Evolutionary conservation across 2,329 filamentous ascomycete genomes (phyloP).

Genomic region (Fusarium devonianum): DNA sequence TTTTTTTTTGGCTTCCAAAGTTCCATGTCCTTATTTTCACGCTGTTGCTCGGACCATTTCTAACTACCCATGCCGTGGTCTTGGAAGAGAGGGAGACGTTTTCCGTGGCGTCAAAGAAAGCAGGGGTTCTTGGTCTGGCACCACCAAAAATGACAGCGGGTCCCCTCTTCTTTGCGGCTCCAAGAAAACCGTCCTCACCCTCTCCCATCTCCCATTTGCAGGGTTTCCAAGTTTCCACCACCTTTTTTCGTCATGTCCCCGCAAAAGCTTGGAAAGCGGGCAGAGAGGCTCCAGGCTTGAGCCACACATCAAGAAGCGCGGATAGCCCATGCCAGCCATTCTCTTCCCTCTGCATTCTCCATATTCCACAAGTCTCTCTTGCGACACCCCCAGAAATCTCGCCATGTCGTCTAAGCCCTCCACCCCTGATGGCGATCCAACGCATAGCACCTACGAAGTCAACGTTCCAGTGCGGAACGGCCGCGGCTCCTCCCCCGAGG

Average conservation of each 20-base stretch:
- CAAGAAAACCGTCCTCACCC: neutral
- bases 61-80: too few relatives aligned
- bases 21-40: neutral
- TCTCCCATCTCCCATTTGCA: neutral
- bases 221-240: neutral
- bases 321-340: conserved; percentile 23
- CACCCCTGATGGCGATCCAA: conserved; percentile 34
- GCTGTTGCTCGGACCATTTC: neutral
- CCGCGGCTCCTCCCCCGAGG: conserved; percentile 18
- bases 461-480: conserved; percentile 35
- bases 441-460: conserved; percentile 40
- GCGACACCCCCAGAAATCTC: neutral
- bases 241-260: conserved; percentile 39
- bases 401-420: conserved; percentile 13
- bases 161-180: too few relatives aligned
- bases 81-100: too few relatives aligned
- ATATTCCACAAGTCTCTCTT: neutral
- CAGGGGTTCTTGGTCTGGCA: too few relatives aligned
- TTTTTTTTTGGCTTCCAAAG: neutral
- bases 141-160: too few relatives aligned
- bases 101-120: too few relatives aligned
- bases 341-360: conserved; percentile 19
- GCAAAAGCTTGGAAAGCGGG: conserved; percentile 22
- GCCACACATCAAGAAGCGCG: conserved; percentile 29
- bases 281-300: too few relatives aligned